Percentiles rank a stretch among this genome's conserved stretches.
Conservation (phyloP, 192 early-diverging fungal genomes). For the Backusella circina region DNA sequence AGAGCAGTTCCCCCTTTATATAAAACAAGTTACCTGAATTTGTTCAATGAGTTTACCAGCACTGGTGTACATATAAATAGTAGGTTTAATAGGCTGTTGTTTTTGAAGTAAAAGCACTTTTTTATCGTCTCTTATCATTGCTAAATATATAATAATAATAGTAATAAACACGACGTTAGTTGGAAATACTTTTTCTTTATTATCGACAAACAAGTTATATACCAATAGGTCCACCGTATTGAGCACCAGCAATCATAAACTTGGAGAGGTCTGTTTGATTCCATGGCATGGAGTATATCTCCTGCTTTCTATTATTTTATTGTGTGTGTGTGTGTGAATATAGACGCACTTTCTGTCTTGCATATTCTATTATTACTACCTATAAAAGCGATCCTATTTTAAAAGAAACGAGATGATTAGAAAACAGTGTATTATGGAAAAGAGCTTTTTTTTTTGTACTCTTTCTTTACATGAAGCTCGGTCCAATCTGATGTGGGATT, state of each 20-base stretch:
- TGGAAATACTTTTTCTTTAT: too few species aligned
- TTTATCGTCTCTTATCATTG: constrained; percentile 89
- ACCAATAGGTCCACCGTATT: constrained; percentile 94
- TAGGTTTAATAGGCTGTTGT: constrained; percentile 70
- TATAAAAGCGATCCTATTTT: constrained; percentile 53
- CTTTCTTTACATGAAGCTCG: constrained; percentile 41
- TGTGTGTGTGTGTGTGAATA: not conserved
- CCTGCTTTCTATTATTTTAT: constrained; percentile 63
- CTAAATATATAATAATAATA: constrained; percentile 50
- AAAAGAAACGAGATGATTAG: not conserved
- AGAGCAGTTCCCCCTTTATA: too few species aligned
- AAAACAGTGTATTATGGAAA: not conserved
- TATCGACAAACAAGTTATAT: not conserved
- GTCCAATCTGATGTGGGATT: constrained; percentile 58
- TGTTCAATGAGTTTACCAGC: constrained; percentile 82
- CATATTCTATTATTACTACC: constrained; percentile 30
- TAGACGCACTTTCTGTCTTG: not conserved
- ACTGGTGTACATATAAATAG: constrained; percentile 82
- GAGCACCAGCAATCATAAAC: constrained; percentile 77
- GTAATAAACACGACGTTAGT: too few species aligned
- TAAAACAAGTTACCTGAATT: constrained; percentile 85
- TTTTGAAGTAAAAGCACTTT: constrained; percentile 75
- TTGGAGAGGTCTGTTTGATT: constrained; percentile 82
- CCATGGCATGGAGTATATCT: constrained; percentile 89
- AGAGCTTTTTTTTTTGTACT: not conserved